A percentile compares a stretch with the other conserved stretches of the same genome.
These are phyloP conservation scores for Cryptococcus sp. DNA, from an alignment of 1,284 basidiomycete species.

Conservation along the genomic window DNA sequence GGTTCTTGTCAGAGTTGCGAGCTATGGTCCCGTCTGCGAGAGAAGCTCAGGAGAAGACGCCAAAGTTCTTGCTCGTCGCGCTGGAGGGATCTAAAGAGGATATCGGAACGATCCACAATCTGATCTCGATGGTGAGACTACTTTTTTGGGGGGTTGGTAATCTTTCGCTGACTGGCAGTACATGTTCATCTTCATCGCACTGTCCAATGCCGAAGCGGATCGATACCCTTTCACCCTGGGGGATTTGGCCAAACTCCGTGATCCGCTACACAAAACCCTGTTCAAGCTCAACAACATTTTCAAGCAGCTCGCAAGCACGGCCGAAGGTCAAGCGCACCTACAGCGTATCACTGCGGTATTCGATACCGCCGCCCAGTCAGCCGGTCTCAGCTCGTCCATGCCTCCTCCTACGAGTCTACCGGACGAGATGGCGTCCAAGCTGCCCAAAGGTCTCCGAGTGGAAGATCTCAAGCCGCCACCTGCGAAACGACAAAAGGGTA, in stretches of 20 bases:
- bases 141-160: neutral
- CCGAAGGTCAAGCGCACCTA: constrained; percentile 7
- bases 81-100: constrained; percentile 8
- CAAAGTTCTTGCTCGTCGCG: constrained; percentile 10
- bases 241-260: constrained; percentile 15
- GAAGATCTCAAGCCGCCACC: constrained; percentile 43
- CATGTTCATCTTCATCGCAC: constrained; percentile 16
- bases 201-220: constrained; percentile 12
- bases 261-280: constrained; percentile 6
- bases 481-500: constrained; percentile 25
- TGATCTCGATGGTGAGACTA: constrained; percentile 14
- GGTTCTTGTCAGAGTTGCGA: constrained; percentile 10
- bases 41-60: constrained; percentile 15
- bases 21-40: constrained; percentile 7
- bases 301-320: constrained; percentile 2
- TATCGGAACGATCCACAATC: neutral
- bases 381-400: neutral
- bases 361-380: constrained; percentile 7
- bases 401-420: constrained; percentile 2
- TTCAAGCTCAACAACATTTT: constrained; percentile 7
- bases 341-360: constrained; percentile 1
- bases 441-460: constrained; percentile 33
- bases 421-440: constrained; percentile 20
- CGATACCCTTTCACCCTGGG: constrained; percentile 12
- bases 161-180: constrained; percentile 14